phyloP scores from a whole-genome alignment of 805 yeast genomes.

The Pichia manshurica region DNA sequence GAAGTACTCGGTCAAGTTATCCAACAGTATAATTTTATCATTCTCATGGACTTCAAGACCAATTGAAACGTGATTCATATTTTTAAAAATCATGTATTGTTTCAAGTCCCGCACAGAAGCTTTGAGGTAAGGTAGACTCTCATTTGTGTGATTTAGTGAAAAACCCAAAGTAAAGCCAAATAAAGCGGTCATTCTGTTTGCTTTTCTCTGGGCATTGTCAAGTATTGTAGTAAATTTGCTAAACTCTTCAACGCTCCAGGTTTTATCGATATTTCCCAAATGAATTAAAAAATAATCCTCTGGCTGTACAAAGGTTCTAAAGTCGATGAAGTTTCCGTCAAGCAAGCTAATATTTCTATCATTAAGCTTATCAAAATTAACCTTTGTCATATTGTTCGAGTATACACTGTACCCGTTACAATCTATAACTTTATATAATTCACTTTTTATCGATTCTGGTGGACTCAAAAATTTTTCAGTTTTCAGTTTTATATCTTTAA shows the following conservation, averaged over 20 bases:
- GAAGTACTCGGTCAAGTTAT: slow-evolving; percentile 12
- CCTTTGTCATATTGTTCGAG: background rate
- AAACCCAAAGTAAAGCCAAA: slow-evolving; percentile 90
- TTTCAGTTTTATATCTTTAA: background rate
- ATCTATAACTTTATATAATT: background rate
- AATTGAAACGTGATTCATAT: slow-evolving; percentile 34
- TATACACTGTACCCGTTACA: background rate
- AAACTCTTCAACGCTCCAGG: slow-evolving; percentile 37
- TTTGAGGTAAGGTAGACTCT: slow-evolving; percentile 73
- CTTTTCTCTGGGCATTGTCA: slow-evolving; percentile 43
- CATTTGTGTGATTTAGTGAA: slow-evolving; percentile 69
- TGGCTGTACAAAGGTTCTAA: background rate
- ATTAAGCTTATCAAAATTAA: background rate
- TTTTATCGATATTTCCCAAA: background rate
- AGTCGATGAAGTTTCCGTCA: background rate
- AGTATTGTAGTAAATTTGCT: slow-evolving; percentile 70
- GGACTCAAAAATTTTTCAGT: background rate
- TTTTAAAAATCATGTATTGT: slow-evolving; percentile 45
- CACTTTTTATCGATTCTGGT: background rate
- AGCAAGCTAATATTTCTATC: background rate
- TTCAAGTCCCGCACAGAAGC: slow-evolving; percentile 86
- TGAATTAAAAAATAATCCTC: background rate
- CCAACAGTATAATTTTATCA: background rate
- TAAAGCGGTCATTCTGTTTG: slow-evolving; percentile 59
- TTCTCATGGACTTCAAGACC: slow-evolving; percentile 24